Base-by-base conservation (phyloP, 2,329 filamentous ascomycete species). In the Curvularia hawaiiensis region DNA sequence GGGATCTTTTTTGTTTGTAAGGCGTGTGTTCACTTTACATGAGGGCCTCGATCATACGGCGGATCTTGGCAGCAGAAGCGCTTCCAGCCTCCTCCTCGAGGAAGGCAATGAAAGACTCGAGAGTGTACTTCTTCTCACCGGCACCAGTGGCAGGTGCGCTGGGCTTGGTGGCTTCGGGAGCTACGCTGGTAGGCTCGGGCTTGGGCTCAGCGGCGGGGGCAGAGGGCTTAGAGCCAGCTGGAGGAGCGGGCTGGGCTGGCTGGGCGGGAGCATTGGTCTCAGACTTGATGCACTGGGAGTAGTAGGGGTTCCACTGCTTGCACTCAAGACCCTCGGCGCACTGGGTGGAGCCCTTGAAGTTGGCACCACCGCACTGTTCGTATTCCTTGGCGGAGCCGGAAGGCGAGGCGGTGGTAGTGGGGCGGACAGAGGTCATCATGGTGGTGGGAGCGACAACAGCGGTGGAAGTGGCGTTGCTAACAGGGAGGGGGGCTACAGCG, bases 361-460 rank as follows among this genome's bases (percentile, higher is more conserved):
- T 73, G 18, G 69, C 63, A 16, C 80, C 81, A 65, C 79, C 80
- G 61, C 80, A 82, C 63, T 80, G 80, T 35, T 62, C 62, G 58
- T 62, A 72, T 26, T 64, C 62, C 55, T 64, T 57, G 46, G 65
- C 57, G 24, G 51, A 39, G 24, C 58, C 59, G 14, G 60, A 56
- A 26, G 60, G 58, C 52, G 55, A 59, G 18, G 59, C 55, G 14
- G 64, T 70, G 28, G 66, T 54, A 44, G 58, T 52, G 6, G 70
- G 70, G 38, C 62, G 63, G 45, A 59, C 60, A n/a, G 60, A 52
- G 10, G 68, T 71, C 24, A 59, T 57, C 49, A 71, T 60, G 30
- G 66, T 68, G 33, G 61, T 69, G 12, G 63, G 61, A n/a, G 59
- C 59, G 18, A 52, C 50, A 12, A 47, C 28, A n/a, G 20, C 44